A percentile compares a stretch with the other conserved stretches of the same genome.
phyloP scores from a whole-genome alignment of 306 rosid genomes.

The Dalbergia cultrata region DNA sequence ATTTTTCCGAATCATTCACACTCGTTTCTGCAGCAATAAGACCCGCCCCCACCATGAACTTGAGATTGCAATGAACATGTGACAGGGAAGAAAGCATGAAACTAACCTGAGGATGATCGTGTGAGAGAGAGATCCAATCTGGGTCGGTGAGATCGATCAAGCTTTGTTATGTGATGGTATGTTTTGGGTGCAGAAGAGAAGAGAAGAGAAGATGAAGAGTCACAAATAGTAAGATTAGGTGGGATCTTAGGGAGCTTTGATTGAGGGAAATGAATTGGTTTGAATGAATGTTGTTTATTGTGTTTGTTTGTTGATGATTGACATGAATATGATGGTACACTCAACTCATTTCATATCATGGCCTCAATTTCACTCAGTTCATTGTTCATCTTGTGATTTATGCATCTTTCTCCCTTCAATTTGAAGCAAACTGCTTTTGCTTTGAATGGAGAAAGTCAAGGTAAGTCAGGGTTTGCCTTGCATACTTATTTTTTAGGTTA shows the following conservation, averaged over 20 bases:
- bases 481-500: too few species aligned
- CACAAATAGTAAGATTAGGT: not conserved
- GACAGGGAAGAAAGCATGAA: not conserved
- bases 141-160: not conserved
- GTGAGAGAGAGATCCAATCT: conserved; percentile 50
- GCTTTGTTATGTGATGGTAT: not conserved
- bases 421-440: conserved; percentile 5
- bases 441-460: not conserved
- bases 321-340: not conserved
- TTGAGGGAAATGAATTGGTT: not conserved
- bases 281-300: not conserved
- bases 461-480: not conserved
- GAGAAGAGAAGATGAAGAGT: not conserved
- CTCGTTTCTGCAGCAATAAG: not conserved
- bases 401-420: not conserved
- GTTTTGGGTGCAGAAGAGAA: not conserved
- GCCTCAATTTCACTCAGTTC: not conserved
- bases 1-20: not conserved
- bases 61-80: not conserved
- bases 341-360: not conserved
- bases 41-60: not conserved
- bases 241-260: not conserved
- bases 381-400: not conserved
- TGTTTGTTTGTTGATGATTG: not conserved
- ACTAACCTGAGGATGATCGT: conserved; percentile 41